Base-by-base conservation (phyloP, 495 filamentous ascomycete species). In the Penicillium alfredii region DNA sequence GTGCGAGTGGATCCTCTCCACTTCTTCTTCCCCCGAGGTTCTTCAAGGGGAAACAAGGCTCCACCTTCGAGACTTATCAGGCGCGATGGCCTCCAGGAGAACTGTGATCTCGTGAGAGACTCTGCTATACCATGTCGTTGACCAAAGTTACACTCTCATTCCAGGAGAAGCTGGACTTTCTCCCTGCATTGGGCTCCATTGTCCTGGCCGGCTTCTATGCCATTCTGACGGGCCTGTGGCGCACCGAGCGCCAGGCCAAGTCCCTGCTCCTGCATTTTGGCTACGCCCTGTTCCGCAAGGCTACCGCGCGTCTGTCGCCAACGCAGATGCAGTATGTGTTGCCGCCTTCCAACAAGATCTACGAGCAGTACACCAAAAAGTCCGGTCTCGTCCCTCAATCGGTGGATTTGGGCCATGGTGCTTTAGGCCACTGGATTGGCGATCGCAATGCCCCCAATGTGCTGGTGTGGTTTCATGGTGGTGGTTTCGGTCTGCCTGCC, bases 381-480 rank as follows among this genome's bases (percentile, higher is more conserved):
- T 47, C 58, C 7, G 55, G 59, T 26, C 51, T 71, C 29, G 40
- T 55, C 4, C 63, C 74, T 0, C 53, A 72, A 4, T 68, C 62
- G 8, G 69, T 75, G 18, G 60, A 71, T 2, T 57, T 81, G 15
- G 55, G 60, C 20, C 52, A 71, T 27, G 77, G 75, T n/a, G 70
- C 66, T 0, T 50, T 61, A 35, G 77, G 74, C 8, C 73, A 78
- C 44, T 82, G 80, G 79, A 41, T 81, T 4, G 79, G 80, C 0
- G 53, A 66, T 29, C 57, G 55, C 21, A 59, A 61, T 40, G 73
- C 77, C 4, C 55, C 72, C 41, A 71, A 78, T 35, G 53, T 76
- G 8, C 45, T 84, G 13, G 40, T 82, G 21, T 82, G 73, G 59
- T 77, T 70, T 40, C 77, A 80, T 38, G 80, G 73, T 14, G 80